These are phyloP conservation scores for Alternaria brassicae DNA, from an alignment of 2,329 filamentous ascomycete species.

Conservation along the genomic window DNA sequence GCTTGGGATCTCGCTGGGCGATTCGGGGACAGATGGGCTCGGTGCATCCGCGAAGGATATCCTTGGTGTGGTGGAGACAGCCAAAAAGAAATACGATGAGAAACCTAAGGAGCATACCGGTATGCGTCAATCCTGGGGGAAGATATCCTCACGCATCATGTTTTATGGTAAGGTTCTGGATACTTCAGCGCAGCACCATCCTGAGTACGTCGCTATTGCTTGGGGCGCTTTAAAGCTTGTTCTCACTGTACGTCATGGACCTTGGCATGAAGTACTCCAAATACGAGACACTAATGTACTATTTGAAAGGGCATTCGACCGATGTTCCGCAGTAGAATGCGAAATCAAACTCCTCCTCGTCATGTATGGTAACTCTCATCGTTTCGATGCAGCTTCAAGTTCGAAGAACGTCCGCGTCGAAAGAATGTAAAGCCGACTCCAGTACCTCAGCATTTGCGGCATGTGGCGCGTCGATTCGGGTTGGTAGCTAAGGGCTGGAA, in stretches of 20 bases:
- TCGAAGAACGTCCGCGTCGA: not conserved
- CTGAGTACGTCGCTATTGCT: not conserved
- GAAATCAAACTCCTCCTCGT: not conserved
- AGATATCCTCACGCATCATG: not conserved
- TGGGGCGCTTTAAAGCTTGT: not conserved
- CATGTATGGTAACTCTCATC: not conserved
- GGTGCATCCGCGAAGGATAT: not conserved
- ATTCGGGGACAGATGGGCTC: not conserved
- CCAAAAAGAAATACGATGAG: not conserved
- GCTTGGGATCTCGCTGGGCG: not conserved
- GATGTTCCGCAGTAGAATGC: not conserved
- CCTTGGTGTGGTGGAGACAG: not conserved
- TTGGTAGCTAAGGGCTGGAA: not conserved
- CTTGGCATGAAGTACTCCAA: not conserved
- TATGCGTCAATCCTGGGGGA: not conserved
- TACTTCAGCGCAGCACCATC: not conserved
- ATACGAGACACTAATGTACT: not conserved
- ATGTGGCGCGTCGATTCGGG: not conserved
- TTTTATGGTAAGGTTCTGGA: not conserved
- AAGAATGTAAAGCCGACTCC: not conserved
- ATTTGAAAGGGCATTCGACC: not conserved
- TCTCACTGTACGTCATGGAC: not conserved
- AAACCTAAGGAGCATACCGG: not conserved
- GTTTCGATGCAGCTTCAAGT: not conserved
- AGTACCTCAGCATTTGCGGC: not conserved